Evolutionary conservation across 345 rosid species (phyloP), one percentile per base, ranked within the genome.

Genomic region (Clausena lansium): DNA sequence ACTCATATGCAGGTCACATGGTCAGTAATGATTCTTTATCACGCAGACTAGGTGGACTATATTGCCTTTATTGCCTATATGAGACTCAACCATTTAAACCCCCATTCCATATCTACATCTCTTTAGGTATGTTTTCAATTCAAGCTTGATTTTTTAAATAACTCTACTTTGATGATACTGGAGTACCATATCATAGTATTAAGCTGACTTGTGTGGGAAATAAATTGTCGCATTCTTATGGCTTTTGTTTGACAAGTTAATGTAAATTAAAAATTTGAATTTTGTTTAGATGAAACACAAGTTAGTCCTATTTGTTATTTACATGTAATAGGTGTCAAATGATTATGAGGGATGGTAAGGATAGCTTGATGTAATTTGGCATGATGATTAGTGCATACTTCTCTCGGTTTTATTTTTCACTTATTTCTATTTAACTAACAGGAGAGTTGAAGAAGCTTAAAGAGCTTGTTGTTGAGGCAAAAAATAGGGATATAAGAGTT

Each of bases 21-120:
- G 61, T 87, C 63, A 77, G 84, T 66, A 59, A 73, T 75, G 84
- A 73, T 78, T 89, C 94, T 35, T 89, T 95, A 54, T 86, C 91
- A 73, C 74, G 70, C 70, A 87, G 92, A 79, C 84, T 92, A n/a
- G 98, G 97, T 54, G 98, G 94, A 57, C 88, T 95, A 24, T 92
- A 93, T 84, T 95, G 98, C 91, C 96, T 95, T 61, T 95, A 86
- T 85, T 95, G 94, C 84, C 93, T 93, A 50, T 85, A 92, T 76
- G 97, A 91, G 83, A 87, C 87, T 85, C 95, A 93, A 80, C 97
- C 94, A 39, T 95, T 89, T 76, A 90, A 90, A 82, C 96, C 93
- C 78, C 86, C 95, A 81, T 92, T 88, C 85, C 84, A 76, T 60
- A 84, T 94, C 28, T 93, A 91, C 84, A 78, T 92, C 81, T 93